A percentile compares a stretch with the other conserved stretches of the same genome.
phyloP scores from a whole-genome alignment of 352 stramenopile species.

The Pythium sp. region DNA sequence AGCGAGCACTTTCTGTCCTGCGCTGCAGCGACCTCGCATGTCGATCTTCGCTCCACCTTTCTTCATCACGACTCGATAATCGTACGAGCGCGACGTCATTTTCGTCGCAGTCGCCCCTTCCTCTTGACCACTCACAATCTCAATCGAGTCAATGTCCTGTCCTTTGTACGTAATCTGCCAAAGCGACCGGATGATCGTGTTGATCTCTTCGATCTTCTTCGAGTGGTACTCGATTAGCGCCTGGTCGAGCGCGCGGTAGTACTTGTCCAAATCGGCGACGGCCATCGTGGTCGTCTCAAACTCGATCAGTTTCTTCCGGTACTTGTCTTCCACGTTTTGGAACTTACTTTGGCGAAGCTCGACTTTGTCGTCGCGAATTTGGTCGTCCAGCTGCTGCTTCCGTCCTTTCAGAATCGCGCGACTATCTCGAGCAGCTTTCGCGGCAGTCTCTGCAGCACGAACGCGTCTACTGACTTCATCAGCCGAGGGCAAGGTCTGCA shows the following conservation, averaged over 20 bases:
- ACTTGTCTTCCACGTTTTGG: slow-evolving; percentile 92
- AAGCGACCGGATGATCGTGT: slow-evolving; percentile 97
- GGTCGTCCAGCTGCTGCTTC: slow-evolving; percentile 47
- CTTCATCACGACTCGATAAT: slow-evolving; percentile 99
- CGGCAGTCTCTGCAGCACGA: slow-evolving; percentile 24
- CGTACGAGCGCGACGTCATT: slow-evolving; percentile 87
- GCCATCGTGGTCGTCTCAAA: slow-evolving; percentile 95
- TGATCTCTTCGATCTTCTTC: slow-evolving; percentile 99
- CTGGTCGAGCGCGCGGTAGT: slow-evolving; percentile 94
- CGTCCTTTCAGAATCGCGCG: slow-evolving; percentile 44
- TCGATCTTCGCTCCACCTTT: slow-evolving; percentile 95
- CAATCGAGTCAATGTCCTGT: slow-evolving; percentile 99
- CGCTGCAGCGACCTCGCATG: slow-evolving; percentile 98
- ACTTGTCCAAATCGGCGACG: slow-evolving; percentile 96
- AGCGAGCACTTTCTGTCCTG: slow-evolving; percentile 95
- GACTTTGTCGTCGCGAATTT: slow-evolving; percentile 63
- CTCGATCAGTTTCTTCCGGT: slow-evolving; percentile 94
- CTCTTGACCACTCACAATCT: slow-evolving; percentile 95
- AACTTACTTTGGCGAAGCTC: slow-evolving; percentile 73
- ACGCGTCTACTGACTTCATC: slow-evolving; percentile 53
- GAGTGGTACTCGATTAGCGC: slow-evolving; percentile 97
- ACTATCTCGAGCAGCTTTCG: slow-evolving; percentile 31
- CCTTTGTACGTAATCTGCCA: slow-evolving; percentile 99
- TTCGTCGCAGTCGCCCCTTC: slow-evolving; percentile 39
- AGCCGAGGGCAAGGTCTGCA: slow-evolving; percentile 45